Percentiles rank a stretch among this genome's conserved stretches.
Conservation (phyloP, 371 early-diverging fungal genomes). For the Lichtheimia ornata region DNA sequence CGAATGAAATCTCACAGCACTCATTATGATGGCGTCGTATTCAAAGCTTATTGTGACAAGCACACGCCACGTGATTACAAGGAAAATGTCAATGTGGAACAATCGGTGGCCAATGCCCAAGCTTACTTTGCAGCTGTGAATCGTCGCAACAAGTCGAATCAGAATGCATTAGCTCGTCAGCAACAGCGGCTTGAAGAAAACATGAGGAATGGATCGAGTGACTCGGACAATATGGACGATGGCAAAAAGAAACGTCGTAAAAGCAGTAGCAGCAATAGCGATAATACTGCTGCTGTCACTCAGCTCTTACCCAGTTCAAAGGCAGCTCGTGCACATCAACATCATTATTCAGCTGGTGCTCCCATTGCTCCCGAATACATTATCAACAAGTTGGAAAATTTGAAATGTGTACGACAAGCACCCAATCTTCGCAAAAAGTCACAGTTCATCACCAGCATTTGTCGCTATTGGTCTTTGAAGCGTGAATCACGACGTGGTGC, state of each 20-base stretch:
- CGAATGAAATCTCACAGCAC: constrained; percentile 64
- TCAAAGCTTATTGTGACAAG: constrained; percentile 78
- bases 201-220: neutral
- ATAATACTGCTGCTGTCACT: constrained; percentile 22
- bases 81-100: constrained; percentile 56
- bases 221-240: constrained; percentile 28
- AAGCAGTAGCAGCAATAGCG: constrained; percentile 8
- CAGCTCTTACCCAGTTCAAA: constrained; percentile 51
- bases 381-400: constrained; percentile 60
- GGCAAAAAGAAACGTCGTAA: constrained; percentile 20
- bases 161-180: neutral
- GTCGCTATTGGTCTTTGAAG: constrained; percentile 94
- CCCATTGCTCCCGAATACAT: constrained; percentile 75
- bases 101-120: constrained; percentile 38
- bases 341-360: constrained; percentile 56
- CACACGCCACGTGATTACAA: constrained; percentile 79
- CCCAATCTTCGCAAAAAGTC: constrained; percentile 50
- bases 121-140: constrained; percentile 18
- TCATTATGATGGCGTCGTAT: constrained; percentile 56
- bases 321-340: constrained; percentile 64
- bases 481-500: constrained; percentile 86
- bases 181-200: neutral
- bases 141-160: neutral
- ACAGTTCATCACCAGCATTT: constrained; percentile 65
- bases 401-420: constrained; percentile 41